Base-by-base conservation (phyloP, 495 filamentous ascomycete genomes). In the Penicillium pancosmium region DNA sequence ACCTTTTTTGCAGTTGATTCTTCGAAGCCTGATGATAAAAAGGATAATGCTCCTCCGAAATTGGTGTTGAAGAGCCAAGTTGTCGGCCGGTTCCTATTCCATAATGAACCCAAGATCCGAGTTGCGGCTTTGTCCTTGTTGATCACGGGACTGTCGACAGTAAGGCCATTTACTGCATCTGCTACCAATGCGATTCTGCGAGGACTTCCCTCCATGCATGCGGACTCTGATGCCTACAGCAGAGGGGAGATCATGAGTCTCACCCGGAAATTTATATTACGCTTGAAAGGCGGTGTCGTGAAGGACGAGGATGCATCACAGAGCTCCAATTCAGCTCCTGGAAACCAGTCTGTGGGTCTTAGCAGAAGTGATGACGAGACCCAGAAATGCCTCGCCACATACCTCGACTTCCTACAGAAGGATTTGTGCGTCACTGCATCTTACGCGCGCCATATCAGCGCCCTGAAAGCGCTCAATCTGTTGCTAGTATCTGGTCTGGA, bases 401-500 rank as follows among this genome's bases (percentile, higher is more conserved):
- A 93, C 67, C 49, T 89, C 5, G 54, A 74, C 0, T 93, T 94
- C 59, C 68, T 98, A n/a, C 74, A 80, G 40, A 68, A 72, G 12
- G 91, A 96, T 63, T 73, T 98, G 25, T 73, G 83, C 35, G 85
- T 92, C 1, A 90, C 86, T 0, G 82, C 89, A 15, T 90, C 91
- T 16, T 98, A 97, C 62, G 91, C 93, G 61, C 86, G 91, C 11
- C 92, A 93, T 60, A 88, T 91, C n/a, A 89, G 84, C 1, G 85
- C 91, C 1, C 65, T 97, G 36, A 91, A 86, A 53, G 82, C 87
- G 0, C 67, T 94, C 38, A 68, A 73, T 2, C 74, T 88, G 12
- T 58, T 92, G 1, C 60, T 92, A 3, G 82, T 82, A 31, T 84
- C 87, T 4, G 86, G 76, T 31, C 68, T 80, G 31, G 78, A 80